Evolutionary conservation across 495 filamentous ascomycete species (phyloP).

Genomic region (Xylaria castorea): DNA sequence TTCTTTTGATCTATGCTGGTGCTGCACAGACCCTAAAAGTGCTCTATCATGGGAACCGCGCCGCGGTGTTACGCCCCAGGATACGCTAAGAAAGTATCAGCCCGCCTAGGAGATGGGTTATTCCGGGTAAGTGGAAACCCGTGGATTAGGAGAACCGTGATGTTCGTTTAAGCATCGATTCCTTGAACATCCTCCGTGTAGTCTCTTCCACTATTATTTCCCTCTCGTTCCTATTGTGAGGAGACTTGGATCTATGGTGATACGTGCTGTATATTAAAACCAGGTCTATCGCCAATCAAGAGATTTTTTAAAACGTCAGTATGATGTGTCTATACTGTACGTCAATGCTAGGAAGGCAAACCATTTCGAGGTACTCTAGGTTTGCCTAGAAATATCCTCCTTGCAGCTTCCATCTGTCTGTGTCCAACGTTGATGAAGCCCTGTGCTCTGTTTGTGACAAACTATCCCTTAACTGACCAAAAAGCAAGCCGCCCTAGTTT

Average conservation of each 20-base stretch:
- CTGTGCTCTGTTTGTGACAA: not conserved
- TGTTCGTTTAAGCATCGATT: not conserved
- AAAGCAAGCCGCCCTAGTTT: not conserved
- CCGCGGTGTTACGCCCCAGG: not conserved
- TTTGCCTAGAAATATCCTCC: not conserved
- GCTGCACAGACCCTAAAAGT: not conserved
- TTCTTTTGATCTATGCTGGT: not conserved
- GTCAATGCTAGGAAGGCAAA: too few species aligned
- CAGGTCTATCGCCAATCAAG: not conserved
- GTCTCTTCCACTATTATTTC: not conserved
- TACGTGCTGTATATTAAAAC: not conserved
- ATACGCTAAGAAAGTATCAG: not conserved
- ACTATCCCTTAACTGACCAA: conserved; percentile 1
- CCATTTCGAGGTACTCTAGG: not conserved
- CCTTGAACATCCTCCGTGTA: not conserved
- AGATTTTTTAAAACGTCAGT: not conserved
- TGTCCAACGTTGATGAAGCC: not conserved
- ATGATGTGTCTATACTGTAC: not conserved
- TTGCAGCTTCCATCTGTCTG: not conserved
- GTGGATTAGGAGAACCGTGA: not conserved
- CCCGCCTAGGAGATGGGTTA: not conserved
- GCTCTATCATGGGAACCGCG: not conserved
- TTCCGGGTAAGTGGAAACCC: not conserved
- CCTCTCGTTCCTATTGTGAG: not conserved
- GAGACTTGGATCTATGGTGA: not conserved